Base-by-base conservation (phyloP, 2,329 filamentous ascomycete species). In the Trichoderma afroharzianum region DNA sequence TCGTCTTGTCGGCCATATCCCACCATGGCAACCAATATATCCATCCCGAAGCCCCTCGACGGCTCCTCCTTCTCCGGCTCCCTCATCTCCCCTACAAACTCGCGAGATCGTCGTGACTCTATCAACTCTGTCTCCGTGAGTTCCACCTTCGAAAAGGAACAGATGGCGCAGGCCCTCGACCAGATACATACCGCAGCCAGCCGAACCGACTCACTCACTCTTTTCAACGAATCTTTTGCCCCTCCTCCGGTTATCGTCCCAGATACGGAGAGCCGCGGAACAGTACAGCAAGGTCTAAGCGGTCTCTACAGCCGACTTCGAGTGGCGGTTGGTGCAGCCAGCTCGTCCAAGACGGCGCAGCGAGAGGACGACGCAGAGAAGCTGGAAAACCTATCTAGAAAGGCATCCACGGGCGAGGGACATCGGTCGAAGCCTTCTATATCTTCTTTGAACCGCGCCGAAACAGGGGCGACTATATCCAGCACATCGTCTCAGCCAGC, bases 111-210 rank as follows among this genome's bases (percentile, higher is more conserved):
- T 21, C 81, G 82, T 70, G 80, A 80, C 72, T 83, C 83, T 33
- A 76, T 82, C 72, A 79, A 79, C 72, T 84, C 84, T 8, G 78
- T 83, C 71, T 83, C 84, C n/a, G 80, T 80, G 5, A 78, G 74
- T 43, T 81, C 81, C 39, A 76, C 77, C 36, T 74, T 81, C 72
- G 92, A 95, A 79, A 92, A 89, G 78, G 92, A 94, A 74, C 86
- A 94, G 74, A 86, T 95, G 47, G 90, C 92, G 39, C 89, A 93
- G 73, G 88, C 92, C 21, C 89, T 98, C 73, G 92, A 97, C 81
- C 91, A 93, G 76, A 97, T 98, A 75, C 95, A 98, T 81, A 94
- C 86, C 64, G 91, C 93, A 6, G 94, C 95, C n/a, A 97, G 93
- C 78, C 92, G 93, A 79, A 93, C 93, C 39, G 92, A 92, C 74